These are phyloP conservation scores for Trichoderma virens DNA, from an alignment of 495 filamentous ascomycete species.

Conservation along the genomic window DNA sequence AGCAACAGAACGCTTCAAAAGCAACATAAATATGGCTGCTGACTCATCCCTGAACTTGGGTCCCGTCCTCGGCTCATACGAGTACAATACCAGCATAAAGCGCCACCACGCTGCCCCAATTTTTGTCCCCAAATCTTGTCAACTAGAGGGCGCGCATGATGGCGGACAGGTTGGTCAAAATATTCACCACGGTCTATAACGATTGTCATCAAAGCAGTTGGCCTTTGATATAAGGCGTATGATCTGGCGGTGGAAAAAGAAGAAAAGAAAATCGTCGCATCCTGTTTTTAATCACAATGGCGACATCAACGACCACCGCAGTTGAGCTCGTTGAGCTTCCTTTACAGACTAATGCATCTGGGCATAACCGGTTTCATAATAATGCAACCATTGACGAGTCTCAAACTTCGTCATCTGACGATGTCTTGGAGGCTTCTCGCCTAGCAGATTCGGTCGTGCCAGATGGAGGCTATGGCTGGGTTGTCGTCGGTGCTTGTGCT, in stretches of 20 bases:
- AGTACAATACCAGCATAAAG: too few species aligned
- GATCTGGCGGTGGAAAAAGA: too few species aligned
- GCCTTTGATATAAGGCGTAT: too few species aligned
- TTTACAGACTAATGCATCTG: neutral
- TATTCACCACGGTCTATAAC: neutral
- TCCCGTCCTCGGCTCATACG: neutral
- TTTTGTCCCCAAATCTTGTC: constrained; percentile 6
- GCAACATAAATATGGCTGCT: too few species aligned
- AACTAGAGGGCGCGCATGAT: constrained; percentile 19
- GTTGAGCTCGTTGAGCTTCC: neutral
- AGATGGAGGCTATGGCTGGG: constrained; percentile 57
- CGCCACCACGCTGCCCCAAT: constrained; percentile 5
- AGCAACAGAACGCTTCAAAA: too few species aligned
- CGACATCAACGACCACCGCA: neutral
- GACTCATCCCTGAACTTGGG: neutral
- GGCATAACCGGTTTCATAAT: neutral
- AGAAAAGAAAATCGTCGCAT: too few species aligned
- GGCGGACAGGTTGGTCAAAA: neutral
- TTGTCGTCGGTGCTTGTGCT: constrained; percentile 44
- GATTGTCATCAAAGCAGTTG: neutral
- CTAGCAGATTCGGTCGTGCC: constrained; percentile 43
- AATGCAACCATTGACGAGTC: neutral
- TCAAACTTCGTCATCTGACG: constrained; percentile 18
- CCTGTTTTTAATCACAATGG: neutral
- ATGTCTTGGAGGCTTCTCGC: constrained; percentile 41